phyloP scores from a whole-genome alignment of 2,329 filamentous ascomycete genomes.

The Geosmithia flava region DNA sequence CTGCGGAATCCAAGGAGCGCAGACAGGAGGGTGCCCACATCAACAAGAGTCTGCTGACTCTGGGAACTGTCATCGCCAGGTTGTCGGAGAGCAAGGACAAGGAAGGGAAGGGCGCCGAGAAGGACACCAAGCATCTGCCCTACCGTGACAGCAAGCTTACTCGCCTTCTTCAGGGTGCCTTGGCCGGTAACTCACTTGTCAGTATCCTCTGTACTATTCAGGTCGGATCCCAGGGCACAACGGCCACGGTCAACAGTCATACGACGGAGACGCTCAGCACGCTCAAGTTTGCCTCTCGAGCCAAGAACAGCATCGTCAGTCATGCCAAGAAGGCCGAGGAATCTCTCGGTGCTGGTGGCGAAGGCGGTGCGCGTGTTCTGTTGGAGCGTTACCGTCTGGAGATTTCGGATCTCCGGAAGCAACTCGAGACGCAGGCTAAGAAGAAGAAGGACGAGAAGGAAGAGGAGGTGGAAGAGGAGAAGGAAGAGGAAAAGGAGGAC shows the following conservation, averaged over 20 bases:
- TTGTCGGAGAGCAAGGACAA: conserved; percentile 87
- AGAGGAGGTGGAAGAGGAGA: conserved; percentile 20
- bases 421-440: conserved; percentile 76
- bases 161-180: conserved; percentile 75
- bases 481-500: conserved; percentile 42
- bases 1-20: conserved; percentile 88
- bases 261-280: conserved; percentile 88
- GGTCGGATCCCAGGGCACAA: conserved; percentile 64
- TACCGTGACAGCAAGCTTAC: conserved; percentile 98
- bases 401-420: conserved; percentile 67
- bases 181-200: conserved; percentile 88
- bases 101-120: conserved; percentile 57
- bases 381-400: conserved; percentile 91
- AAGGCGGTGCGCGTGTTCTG: conserved; percentile 75
- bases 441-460: conserved; percentile 48
- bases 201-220: conserved; percentile 97
- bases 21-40: conserved; percentile 94
- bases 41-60: conserved; percentile 91
- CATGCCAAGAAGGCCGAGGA: conserved; percentile 94
- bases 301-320: conserved; percentile 96
- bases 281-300: conserved; percentile 88
- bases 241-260: conserved; percentile 60
- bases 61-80: conserved; percentile 88
- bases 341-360: conserved; percentile 66
- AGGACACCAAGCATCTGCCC: conserved; percentile 83